A percentile compares a stretch with the other conserved stretches of the same genome.
These are phyloP conservation scores for Borovskyia barvae DNA, from an alignment of 208 protist species.

Conservation along the genomic window DNA sequence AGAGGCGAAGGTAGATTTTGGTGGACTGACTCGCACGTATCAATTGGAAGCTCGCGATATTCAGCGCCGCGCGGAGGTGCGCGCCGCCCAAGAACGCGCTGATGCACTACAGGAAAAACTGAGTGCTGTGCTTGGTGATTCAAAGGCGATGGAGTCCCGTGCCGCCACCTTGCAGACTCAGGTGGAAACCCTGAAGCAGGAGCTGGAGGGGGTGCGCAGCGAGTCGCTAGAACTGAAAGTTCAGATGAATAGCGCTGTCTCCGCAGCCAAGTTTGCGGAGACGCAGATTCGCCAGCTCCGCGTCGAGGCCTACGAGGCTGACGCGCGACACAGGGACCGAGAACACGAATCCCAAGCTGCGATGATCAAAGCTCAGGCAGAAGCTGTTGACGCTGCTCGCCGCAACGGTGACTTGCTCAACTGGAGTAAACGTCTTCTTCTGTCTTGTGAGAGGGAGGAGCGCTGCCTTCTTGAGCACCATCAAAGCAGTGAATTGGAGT, in stretches of 20 bases:
- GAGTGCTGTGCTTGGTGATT: constrained; percentile 11
- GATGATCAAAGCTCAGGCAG: constrained; percentile 25
- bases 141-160: constrained; percentile 8
- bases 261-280: constrained; percentile 27
- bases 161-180: constrained; percentile 11
- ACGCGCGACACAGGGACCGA: constrained; percentile 19
- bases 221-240: constrained; percentile 27
- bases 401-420: neutral
- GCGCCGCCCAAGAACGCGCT: constrained; percentile 24
- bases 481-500: constrained; percentile 21
- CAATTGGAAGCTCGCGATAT: constrained; percentile 35
- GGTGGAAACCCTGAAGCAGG: constrained; percentile 12
- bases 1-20: constrained; percentile 31
- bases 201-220: constrained; percentile 27
- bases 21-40: constrained; percentile 23
- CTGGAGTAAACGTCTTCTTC: constrained; percentile 12
- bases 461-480: constrained; percentile 47
- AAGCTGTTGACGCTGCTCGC: neutral
- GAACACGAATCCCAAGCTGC: constrained; percentile 26
- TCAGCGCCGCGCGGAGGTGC: constrained; percentile 30
- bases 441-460: constrained; percentile 37
- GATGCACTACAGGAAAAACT: constrained; percentile 22
- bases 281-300: constrained; percentile 22
- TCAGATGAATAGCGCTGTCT: constrained; percentile 22
- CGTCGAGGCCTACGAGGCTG: constrained; percentile 18